Evolutionary conservation across 345 rosid genomes (phyloP), one percentile per base, ranked within the genome.

Genomic region (Lenwebbia sp.): DNA sequence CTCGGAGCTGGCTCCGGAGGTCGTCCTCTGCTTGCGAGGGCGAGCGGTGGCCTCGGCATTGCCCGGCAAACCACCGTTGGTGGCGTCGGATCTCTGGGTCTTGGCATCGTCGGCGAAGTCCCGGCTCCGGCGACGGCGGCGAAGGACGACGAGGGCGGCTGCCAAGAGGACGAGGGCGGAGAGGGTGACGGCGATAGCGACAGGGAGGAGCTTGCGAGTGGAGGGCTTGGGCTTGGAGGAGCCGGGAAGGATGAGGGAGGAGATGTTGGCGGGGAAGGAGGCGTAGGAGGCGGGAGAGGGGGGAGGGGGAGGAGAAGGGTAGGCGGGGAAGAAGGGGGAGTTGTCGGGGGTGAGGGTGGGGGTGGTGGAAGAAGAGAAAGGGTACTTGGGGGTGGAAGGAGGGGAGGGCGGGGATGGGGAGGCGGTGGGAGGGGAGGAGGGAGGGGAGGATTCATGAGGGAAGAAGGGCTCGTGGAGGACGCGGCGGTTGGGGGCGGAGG

Each of bases 241-340:
- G 86, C 90, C 93, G 15, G 99, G 99, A 78, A 97, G 93, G 89
- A 90, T 91, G 17, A 97, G 94, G 60, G 98, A 93, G 88, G 98
- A 96, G 88, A 97, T 94, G 84, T 97, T 97, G 78, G 98, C 99
- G 0, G 99, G 99, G 88, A 96, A 97, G 50, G 99, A 94, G 37
- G 96, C 98, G 84, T 92, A 94, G 6, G 92, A 57, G 7, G 95
- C 87, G 0, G 99, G 95, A 65, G 96, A 84, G 10, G 98, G 98
- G 12, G 87, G 87, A 5, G 99, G 98, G 7, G 98, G 98, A 51
- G 99, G 74, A 10, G 93, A 85, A 84, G 96, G 92, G 90, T 90
- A 94, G 47, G 92, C 53, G 2, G 99, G 99, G 88, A 96, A 98
- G 87, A 96, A 98, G 0, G 98, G 97, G 26, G 96, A 88, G 21